Percentiles rank a stretch among this genome's conserved stretches.
phyloP scores from a whole-genome alignment of 495 filamentous ascomycete genomes.

The Penicillium salamii region DNA sequence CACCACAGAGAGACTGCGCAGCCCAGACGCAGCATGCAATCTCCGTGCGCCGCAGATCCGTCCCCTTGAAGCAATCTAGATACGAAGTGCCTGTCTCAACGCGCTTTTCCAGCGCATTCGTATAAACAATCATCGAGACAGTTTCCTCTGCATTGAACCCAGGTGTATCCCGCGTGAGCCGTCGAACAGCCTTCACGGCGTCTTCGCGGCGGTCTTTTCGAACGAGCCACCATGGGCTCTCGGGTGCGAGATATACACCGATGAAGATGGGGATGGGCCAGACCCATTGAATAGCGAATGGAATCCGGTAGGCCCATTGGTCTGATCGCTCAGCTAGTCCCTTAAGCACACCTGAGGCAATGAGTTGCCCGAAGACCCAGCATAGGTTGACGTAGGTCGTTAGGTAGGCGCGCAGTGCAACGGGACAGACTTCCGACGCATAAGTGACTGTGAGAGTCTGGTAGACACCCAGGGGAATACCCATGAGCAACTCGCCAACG shows the following conservation, averaged over 20 bases:
- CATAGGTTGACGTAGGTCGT: constrained; percentile 79
- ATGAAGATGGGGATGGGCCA: constrained; percentile 72
- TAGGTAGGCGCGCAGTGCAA: constrained; percentile 65
- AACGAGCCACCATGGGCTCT: constrained; percentile 81
- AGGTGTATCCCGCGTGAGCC: constrained; percentile 60
- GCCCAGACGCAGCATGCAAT: constrained; percentile 75
- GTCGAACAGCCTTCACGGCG: constrained; percentile 61
- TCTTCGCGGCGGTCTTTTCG: constrained; percentile 62
- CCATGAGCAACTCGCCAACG: constrained; percentile 66
- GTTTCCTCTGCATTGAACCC: constrained; percentile 69
- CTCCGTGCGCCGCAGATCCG: constrained; percentile 68
- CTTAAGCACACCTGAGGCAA: constrained; percentile 59
- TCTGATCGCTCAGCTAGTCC: constrained; percentile 50
- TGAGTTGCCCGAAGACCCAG: constrained; percentile 73
- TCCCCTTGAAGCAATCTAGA: constrained; percentile 69
- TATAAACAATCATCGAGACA: constrained; percentile 77
- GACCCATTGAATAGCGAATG: constrained; percentile 76
- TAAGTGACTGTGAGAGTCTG: constrained; percentile 75
- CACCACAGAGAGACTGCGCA: constrained; percentile 73
- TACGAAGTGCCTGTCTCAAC: constrained; percentile 61
- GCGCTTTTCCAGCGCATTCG: constrained; percentile 67
- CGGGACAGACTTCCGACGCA: constrained; percentile 75
- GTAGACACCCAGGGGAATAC: constrained; percentile 78
- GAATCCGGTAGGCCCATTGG: constrained; percentile 63
- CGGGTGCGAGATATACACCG: constrained; percentile 66